Percentiles rank a stretch among this genome's conserved stretches.
Conservation (phyloP, 345 rosid genomes). For the Hypericum androsaemum region DNA sequence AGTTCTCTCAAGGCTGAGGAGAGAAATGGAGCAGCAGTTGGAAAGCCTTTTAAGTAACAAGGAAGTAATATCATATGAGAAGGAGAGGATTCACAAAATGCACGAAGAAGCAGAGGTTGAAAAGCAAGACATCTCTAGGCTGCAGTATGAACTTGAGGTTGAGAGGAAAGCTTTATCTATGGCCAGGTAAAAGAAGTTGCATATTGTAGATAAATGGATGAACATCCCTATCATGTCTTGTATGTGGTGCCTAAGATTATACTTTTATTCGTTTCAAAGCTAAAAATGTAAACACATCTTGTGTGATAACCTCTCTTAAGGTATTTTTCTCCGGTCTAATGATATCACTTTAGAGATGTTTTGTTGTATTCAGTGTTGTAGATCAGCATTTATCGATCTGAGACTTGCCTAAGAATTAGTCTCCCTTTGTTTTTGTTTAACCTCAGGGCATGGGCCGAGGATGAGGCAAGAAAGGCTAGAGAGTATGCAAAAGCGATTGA, state of each 20-base stretch:
- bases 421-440: not conserved
- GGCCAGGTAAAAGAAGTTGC: slow-evolving; percentile 67
- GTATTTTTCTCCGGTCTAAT: too few relatives aligned
- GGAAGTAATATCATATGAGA: slow-evolving; percentile 70
- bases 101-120: slow-evolving; percentile 58
- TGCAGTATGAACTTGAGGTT: slow-evolving; percentile 71
- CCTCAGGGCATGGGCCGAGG: slow-evolving; percentile 88
- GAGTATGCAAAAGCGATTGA: slow-evolving; percentile 70
- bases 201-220: too few relatives aligned
- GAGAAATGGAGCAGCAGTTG: slow-evolving; percentile 69
- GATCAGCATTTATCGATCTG: not conserved
- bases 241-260: too few relatives aligned
- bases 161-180: slow-evolving; percentile 75
- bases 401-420: not conserved
- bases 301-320: too few relatives aligned
- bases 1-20: slow-evolving; percentile 50
- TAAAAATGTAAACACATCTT: too few relatives aligned
- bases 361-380: not conserved
- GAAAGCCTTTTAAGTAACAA: slow-evolving; percentile 53
- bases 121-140: slow-evolving; percentile 54
- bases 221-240: too few relatives aligned
- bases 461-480: slow-evolving; percentile 78
- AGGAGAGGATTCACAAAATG: slow-evolving; percentile 56
- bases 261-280: too few relatives aligned
- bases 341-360: too few relatives aligned